These are phyloP conservation scores for Coemansia sp. DNA, from an alignment of 192 early-diverging fungal species.

Conservation along the genomic window DNA sequence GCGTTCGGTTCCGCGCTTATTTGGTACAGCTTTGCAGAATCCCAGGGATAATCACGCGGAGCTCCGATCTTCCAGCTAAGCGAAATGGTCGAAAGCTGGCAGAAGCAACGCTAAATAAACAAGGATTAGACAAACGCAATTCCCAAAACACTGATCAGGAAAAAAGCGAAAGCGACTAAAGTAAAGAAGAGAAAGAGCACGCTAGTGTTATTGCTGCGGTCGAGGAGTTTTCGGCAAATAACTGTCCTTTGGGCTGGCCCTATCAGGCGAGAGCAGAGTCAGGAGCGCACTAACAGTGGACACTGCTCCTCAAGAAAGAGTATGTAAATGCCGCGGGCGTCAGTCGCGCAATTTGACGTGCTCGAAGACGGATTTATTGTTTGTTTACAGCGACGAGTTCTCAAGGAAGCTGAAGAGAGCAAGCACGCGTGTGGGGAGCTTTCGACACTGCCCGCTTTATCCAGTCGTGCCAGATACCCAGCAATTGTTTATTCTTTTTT, in stretches of 20 bases:
- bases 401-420: constrained; percentile 4
- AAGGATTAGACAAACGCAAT: not conserved
- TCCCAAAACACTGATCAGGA: not conserved
- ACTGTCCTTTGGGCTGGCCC: too few relatives aligned
- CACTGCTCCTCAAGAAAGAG: too few relatives aligned
- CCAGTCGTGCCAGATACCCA: too few relatives aligned
- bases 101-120: not conserved
- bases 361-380: constrained; percentile 2
- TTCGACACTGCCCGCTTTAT: not conserved
- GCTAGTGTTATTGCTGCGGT: not conserved
- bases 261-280: too few relatives aligned
- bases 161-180: not conserved
- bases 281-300: too few relatives aligned
- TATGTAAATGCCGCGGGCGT: not conserved
- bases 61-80: not conserved
- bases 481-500: too few relatives aligned
- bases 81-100: not conserved
- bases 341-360: not conserved
- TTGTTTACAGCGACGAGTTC: constrained; percentile 10
- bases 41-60: not conserved
- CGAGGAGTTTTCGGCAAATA: too few relatives aligned
- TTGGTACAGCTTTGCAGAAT: too few relatives aligned
- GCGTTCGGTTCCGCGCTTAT: too few relatives aligned
- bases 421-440: not conserved
- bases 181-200: not conserved